Percentiles rank a stretch among this genome's conserved stretches.
Evolutionary conservation across 83 land plant species (phyloP).

Genomic region (Isoetes engelmannii): DNA sequence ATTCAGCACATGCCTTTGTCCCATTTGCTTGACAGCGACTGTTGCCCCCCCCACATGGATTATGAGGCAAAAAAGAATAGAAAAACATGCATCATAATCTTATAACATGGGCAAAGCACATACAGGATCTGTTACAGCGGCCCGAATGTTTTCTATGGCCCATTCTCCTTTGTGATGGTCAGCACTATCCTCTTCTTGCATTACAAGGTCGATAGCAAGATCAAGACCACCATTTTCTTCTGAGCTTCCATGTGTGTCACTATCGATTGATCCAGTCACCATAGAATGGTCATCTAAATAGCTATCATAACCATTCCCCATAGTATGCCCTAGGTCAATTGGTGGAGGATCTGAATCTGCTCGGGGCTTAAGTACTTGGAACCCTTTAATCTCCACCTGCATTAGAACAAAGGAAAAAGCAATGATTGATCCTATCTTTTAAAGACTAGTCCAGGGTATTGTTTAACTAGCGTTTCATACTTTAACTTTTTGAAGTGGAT

Average conservation of each 20-base stretch:
- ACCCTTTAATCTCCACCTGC: not conserved
- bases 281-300: slow-evolving; percentile 12
- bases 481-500: not conserved
- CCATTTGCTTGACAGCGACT: no score
- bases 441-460: no score
- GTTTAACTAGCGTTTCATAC: not conserved
- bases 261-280: not conserved
- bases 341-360: not conserved
- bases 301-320: not conserved
- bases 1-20: no score
- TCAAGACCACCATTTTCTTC: slow-evolving; percentile 46
- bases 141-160: slow-evolving; percentile 58
- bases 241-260: slow-evolving; percentile 16
- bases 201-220: slow-evolving; percentile 49
- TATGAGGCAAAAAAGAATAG: no score
- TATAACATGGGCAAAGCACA: not conserved
- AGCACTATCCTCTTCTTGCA: slow-evolving; percentile 32
- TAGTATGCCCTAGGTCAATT: not conserved
- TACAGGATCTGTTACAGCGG: slow-evolving; percentile 83
- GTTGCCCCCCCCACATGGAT: no score
- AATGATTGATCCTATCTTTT: no score
- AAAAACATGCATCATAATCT: no score
- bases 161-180: slow-evolving; percentile 46
- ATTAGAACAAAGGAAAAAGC: not conserved
- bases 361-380: not conserved